Conservation (phyloP, 768 basidiomycete genomes). For the Leccinum obscurum region DNA sequence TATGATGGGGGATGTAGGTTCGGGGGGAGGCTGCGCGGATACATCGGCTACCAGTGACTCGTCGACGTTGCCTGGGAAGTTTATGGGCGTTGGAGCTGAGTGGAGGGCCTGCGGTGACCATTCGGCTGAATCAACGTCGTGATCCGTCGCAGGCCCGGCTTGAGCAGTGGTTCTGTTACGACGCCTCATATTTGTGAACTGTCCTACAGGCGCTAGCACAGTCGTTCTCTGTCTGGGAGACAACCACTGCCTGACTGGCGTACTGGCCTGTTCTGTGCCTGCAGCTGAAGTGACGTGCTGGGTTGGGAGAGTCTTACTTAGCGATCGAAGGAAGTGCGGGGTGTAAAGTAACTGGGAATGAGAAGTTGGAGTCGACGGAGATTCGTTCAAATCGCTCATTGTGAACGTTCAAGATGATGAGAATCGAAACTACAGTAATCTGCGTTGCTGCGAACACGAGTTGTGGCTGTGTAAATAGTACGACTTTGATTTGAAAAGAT, state of each 20-base stretch:
- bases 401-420: background rate
- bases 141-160: background rate
- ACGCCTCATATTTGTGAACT: slow-evolving; percentile 20
- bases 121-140: slow-evolving; percentile 9
- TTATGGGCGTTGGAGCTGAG: slow-evolving; percentile 9
- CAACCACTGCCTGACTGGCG: slow-evolving; percentile 10
- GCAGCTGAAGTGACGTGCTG: slow-evolving; percentile 10
- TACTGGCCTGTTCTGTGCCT: slow-evolving; percentile 6
- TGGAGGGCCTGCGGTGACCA: slow-evolving; percentile 6
- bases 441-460: background rate
- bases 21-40: slow-evolving; percentile 32
- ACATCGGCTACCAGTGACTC: slow-evolving; percentile 9
- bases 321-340: slow-evolving; percentile 19
- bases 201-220: slow-evolving; percentile 4
- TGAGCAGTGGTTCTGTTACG: slow-evolving; percentile 9
- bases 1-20: slow-evolving; percentile 30
- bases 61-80: slow-evolving; percentile 4
- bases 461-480: slow-evolving; percentile 18
- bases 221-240: slow-evolving; percentile 17
- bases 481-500: background rate
- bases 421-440: background rate
- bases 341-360: slow-evolving; percentile 1
- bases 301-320: slow-evolving; percentile 22
- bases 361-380: background rate
- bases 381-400: slow-evolving; percentile 11